phyloP scores from a whole-genome alignment of 495 filamentous ascomycete species.

The Daldinia vernicosa region DNA sequence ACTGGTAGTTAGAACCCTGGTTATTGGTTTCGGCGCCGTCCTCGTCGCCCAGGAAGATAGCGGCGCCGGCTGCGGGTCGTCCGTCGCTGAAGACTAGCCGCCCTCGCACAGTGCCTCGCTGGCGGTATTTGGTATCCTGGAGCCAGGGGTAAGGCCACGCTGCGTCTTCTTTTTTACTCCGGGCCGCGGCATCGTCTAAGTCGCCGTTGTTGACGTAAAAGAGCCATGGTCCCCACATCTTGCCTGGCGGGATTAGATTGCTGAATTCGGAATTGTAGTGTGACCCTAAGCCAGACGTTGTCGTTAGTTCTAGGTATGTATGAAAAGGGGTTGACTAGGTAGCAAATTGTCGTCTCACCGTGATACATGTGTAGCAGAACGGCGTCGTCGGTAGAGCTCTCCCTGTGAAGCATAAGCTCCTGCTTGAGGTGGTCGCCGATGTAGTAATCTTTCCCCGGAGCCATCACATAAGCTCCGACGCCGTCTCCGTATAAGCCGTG shows the following conservation, averaged over 20 bases:
- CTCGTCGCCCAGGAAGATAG: background rate
- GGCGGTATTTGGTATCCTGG: background rate
- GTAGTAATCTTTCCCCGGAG: background rate
- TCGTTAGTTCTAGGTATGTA: background rate
- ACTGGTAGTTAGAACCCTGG: background rate
- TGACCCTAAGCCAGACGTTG: background rate
- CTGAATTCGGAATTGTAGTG: background rate
- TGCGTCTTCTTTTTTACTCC: background rate
- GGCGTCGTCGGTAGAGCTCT: background rate
- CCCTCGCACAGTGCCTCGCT: background rate
- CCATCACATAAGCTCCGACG: background rate
- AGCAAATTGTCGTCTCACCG: background rate
- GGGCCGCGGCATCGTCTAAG: background rate
- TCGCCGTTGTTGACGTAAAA: background rate
- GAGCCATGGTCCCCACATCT: background rate
- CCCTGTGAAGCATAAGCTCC: constrained; percentile 1
- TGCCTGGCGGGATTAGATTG: background rate
- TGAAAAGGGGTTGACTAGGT: background rate
- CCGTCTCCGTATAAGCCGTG: background rate
- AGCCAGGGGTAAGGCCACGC: background rate
- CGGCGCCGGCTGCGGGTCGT: background rate
- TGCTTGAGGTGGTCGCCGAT: background rate
- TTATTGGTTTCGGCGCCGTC: background rate
- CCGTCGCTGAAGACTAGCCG: background rate
- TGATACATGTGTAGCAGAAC: background rate